A percentile compares a stretch with the other conserved stretches of the same genome.
These are phyloP conservation scores for Camellia granthamiana DNA, from an alignment of 148 eudicot species.

Conservation along the genomic window DNA sequence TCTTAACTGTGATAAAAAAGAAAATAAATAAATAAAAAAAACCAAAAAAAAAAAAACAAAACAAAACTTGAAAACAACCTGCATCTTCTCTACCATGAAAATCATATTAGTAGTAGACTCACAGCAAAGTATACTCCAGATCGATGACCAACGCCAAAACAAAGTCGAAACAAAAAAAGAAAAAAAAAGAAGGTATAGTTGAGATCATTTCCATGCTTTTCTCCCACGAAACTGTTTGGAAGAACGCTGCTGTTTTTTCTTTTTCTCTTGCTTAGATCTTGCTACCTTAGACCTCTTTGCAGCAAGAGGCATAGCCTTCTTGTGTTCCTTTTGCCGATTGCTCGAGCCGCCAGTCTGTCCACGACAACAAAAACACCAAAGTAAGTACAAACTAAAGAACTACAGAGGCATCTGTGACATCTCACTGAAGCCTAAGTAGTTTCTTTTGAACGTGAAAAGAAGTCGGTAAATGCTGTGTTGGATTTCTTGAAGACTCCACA, in stretches of 20 bases:
- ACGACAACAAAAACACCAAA: constrained; percentile 13
- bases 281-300: constrained; percentile 68
- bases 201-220: constrained; percentile 87
- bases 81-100: neutral
- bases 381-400: neutral
- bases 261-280: constrained; percentile 47
- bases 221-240: constrained; percentile 85
- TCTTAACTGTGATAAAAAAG: neutral
- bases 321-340: constrained; percentile 78
- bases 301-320: constrained; percentile 75
- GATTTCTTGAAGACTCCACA: neutral
- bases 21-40: no score
- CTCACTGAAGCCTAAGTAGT: neutral
- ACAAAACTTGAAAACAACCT: neutral
- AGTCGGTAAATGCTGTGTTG: neutral
- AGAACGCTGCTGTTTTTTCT: constrained; percentile 44
- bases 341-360: constrained; percentile 80
- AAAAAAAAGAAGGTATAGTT: neutral
- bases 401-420: no score
- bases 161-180: neutral
- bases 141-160: neutral
- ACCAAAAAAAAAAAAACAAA: neutral
- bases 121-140: neutral
- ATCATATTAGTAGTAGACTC: neutral
- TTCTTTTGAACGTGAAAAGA: neutral